Base-by-base conservation (phyloP, 345 rosid genomes). In the Populus simonii region DNA sequence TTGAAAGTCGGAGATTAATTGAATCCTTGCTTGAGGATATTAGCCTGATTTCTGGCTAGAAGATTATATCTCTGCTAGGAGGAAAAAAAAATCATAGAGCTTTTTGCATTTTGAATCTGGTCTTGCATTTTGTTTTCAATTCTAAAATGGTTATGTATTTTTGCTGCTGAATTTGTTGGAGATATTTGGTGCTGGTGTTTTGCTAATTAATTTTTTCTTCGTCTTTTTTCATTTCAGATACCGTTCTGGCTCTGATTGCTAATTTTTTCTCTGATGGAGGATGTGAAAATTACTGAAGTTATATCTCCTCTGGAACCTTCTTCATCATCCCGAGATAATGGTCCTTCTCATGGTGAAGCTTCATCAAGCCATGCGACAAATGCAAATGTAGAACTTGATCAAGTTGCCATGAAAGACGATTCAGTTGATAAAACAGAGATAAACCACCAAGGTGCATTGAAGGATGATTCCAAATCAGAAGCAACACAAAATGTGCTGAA, bases 261-360 rank as follows among this genome's bases (percentile, higher is more conserved):
- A 15, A 20, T 20, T 22, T 81, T 84, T 70, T 35, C 76, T 53
- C 41, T 18, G 76, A 90, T 92, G 92, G 92, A 88, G 83, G 87
- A 84, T 73, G 84, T 74, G 49, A 81, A 82, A 79, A 27, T 77
- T 55, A 31, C 73, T 77, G 86, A 81, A 69, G 80, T 27, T 39
- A 29, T 59, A 35, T 79, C 84, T 74, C 82, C 86, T 82, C 77
- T 72, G 47, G 85, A 71, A 68, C 74, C 82, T 66, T 77, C 76
- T 55, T 65, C 41, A 73, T 38, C 76, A 27, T 20, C 79, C 16
- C 53, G 72, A 63, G 63, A 77, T 73, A 78, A 23, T 38, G 68
- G 41, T 76, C 65, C 29, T 70, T 38, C 75, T 59, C 36, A 83
- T 23, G 29, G 4, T 57, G 78, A 71, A 38, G 53, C 78, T 71